Evolutionary conservation across 202 grass and related monocot species (phyloP).

Genomic region (Cymbopogon flexuosus): DNA sequence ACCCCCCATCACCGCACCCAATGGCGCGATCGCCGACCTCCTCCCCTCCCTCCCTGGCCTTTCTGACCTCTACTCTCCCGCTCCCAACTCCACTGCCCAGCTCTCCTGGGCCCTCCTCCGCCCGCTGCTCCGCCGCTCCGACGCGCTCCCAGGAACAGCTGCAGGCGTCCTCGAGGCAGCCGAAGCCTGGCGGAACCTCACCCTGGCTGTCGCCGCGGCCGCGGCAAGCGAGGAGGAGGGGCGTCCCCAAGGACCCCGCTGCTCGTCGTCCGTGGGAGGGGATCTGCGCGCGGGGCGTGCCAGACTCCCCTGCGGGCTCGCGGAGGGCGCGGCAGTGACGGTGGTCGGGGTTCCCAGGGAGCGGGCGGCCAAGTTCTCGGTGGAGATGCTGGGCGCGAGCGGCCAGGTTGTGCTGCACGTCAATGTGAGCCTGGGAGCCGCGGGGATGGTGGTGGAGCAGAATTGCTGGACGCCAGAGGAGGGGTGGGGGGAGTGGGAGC

Average conservation of each 20-base stretch:
- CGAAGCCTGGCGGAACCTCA: constrained; percentile 51
- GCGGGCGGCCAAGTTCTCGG: constrained; percentile 44
- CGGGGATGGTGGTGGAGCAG: constrained; percentile 55
- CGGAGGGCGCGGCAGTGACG: constrained; percentile 61
- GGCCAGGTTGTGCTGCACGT: constrained; percentile 49
- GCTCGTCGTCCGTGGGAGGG: constrained; percentile 39
- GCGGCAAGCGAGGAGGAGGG: constrained; percentile 3
- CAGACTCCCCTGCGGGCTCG: constrained; percentile 58
- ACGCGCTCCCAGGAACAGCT: constrained; percentile 55
- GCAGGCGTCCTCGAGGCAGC: constrained; percentile 61
- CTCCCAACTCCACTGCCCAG: constrained; percentile 41
- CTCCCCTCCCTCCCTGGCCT: constrained; percentile 37
- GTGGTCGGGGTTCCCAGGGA: constrained; percentile 48
- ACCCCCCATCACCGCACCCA: neutral
- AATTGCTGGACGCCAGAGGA: constrained; percentile 50
- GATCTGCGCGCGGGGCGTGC: neutral
- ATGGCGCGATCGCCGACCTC: constrained; percentile 22
- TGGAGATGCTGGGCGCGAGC: constrained; percentile 53
- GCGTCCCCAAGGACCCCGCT: constrained; percentile 21
- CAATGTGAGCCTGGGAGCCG: constrained; percentile 61
- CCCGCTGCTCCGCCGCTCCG: constrained; percentile 59
- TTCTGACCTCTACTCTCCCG: constrained; percentile 43
- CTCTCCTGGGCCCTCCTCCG: constrained; percentile 59
- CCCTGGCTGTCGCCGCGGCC: constrained; percentile 4
- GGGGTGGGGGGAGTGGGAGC: constrained; percentile 62